A percentile compares a stretch with the other conserved stretches of the same genome.
These are phyloP conservation scores for Fusarium neocosmosporiellum DNA, from an alignment of 2,329 filamentous ascomycete species.

Conservation along the genomic window DNA sequence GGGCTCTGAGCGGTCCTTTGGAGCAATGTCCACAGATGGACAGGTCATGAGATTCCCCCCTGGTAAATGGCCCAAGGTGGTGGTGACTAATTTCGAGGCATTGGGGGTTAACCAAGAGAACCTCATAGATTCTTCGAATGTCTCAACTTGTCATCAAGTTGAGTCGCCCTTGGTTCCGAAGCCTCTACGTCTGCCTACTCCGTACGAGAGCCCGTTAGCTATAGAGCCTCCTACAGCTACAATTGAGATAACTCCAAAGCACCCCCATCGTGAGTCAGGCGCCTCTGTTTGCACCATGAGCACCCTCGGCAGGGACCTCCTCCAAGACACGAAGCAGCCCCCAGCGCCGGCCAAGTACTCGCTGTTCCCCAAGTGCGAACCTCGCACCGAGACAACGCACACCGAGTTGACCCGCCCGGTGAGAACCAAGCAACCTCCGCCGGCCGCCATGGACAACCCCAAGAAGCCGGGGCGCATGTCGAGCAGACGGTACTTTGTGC, in stretches of 20 bases:
- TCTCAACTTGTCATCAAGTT: background rate
- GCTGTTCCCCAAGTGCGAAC: background rate
- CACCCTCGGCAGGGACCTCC: slow-evolving; percentile 35
- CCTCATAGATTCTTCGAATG: background rate
- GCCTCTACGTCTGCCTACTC: background rate
- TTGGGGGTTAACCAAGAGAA: slow-evolving; percentile 21
- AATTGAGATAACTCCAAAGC: background rate
- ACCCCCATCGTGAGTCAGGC: background rate
- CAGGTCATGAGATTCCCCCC: background rate
- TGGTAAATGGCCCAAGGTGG: slow-evolving; percentile 4
- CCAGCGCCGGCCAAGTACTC: slow-evolving; percentile 17
- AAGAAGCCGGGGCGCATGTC: slow-evolving; percentile 4
- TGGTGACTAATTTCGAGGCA: slow-evolving; percentile 27
- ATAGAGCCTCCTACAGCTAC: background rate
- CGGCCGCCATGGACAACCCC: background rate
- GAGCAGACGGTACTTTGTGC: slow-evolving; percentile 36
- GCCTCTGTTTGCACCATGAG: slow-evolving; percentile 37
- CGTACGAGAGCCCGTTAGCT: background rate
- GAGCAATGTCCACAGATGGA: slow-evolving; percentile 7
- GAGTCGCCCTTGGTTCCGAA: background rate
- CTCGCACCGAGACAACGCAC: background rate
- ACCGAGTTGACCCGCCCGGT: background rate
- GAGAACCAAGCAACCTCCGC: slow-evolving; percentile 4
- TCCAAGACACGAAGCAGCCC: slow-evolving; percentile 35
- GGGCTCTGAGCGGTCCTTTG: slow-evolving; percentile 32